Conservation (phyloP, 192 early-diverging fungal genomes). For the Coemansia reversa region DNA sequence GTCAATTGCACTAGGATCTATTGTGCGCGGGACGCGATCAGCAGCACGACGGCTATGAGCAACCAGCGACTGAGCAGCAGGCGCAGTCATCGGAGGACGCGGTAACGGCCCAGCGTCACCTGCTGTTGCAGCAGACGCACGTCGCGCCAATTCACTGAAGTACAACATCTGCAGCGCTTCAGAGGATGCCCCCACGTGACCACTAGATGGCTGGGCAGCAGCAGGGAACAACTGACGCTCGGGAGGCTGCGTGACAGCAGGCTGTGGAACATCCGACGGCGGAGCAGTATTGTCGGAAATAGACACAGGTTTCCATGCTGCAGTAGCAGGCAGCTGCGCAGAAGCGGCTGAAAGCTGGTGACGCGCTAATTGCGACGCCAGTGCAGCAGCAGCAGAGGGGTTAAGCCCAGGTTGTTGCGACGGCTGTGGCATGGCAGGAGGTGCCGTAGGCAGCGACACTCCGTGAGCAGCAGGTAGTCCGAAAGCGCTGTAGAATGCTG, state of each 20-base stretch:
- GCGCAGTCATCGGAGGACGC: constrained; percentile 13
- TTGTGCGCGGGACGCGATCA: constrained; percentile 39
- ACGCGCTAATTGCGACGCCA: constrained; percentile 39
- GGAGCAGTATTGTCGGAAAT: not conserved
- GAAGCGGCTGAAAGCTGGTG: constrained; percentile 30
- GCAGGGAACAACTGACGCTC: not conserved
- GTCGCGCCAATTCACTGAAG: constrained; percentile 45
- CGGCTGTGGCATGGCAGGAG: constrained; percentile 5
- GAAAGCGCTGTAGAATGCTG: constrained; percentile 52
- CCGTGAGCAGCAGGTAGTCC: constrained; percentile 24
- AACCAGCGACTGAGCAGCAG: too few species aligned
- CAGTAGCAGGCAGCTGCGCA: constrained; percentile 6
- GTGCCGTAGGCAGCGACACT: constrained; percentile 5
- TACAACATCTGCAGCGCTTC: constrained; percentile 54
- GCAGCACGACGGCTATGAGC: not conserved
- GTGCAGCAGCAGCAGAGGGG: constrained; percentile 21
- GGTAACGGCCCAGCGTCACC: constrained; percentile 19
- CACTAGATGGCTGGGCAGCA: not conserved
- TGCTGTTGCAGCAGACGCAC: constrained; percentile 21
- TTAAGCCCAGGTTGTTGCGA: constrained; percentile 16
- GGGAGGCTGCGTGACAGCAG: not conserved
- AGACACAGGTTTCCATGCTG: too few species aligned
- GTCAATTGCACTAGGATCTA: constrained; percentile 50
- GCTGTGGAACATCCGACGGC: not conserved
- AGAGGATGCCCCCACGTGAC: constrained; percentile 1